Evolutionary conservation across 805 yeast species (phyloP).

Genomic region (Nakazawaea wyomingensis): DNA sequence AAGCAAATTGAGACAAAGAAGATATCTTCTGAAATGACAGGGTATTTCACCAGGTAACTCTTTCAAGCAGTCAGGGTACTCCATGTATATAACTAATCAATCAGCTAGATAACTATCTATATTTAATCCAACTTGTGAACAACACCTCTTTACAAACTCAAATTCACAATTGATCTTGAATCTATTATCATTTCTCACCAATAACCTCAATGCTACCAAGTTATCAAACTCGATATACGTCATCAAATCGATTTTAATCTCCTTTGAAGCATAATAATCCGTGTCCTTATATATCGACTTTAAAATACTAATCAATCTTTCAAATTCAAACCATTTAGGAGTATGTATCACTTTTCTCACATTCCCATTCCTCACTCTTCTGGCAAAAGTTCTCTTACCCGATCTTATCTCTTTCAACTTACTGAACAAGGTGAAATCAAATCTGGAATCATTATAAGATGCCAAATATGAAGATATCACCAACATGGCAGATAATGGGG

Average conservation of each 20-base stretch:
- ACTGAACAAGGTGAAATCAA: conserved; percentile 69
- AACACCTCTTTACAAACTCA: conserved; percentile 54
- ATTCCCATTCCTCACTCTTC: conserved; percentile 41
- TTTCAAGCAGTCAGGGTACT: too few species aligned
- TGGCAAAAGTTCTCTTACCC: conserved; percentile 32
- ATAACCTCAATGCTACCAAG: conserved; percentile 47
- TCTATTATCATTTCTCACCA: conserved; percentile 56
- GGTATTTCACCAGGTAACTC: too few species aligned
- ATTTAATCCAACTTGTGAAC: conserved; percentile 61
- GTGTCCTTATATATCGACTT: conserved; percentile 57
- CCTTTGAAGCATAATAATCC: conserved; percentile 21
- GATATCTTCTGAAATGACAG: too few species aligned
- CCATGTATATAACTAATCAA: too few species aligned
- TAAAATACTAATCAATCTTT: conserved; percentile 73
- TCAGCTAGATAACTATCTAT: conserved; percentile 55
- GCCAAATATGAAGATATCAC: conserved; percentile 80
- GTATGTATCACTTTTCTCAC: conserved; percentile 47
- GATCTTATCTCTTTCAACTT: conserved; percentile 45
- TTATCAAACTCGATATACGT: conserved; percentile 57
- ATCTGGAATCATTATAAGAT: conserved; percentile 65
- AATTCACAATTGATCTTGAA: conserved; percentile 79
- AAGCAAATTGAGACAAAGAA: too few species aligned
- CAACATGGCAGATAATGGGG: conserved; percentile 53
- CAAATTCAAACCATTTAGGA: conserved; percentile 73
- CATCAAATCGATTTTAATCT: conserved; percentile 31